Evolutionary conservation across 116 monocot species (phyloP).

Genomic region (Cymodocea nodosa): DNA sequence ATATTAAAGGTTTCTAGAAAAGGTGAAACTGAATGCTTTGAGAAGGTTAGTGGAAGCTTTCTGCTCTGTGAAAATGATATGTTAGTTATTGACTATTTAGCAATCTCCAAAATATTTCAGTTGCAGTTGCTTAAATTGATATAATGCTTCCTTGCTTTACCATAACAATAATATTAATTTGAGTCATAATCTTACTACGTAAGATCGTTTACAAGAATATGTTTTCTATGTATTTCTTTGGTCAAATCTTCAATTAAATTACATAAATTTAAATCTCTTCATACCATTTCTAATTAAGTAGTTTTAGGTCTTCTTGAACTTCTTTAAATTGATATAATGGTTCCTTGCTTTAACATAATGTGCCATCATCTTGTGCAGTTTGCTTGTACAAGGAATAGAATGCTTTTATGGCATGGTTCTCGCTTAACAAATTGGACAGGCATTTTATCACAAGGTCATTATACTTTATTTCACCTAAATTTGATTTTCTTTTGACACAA

Average conservation of each 20-base stretch:
- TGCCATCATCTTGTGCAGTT: slow-evolving; percentile 31
- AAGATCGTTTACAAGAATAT: no score
- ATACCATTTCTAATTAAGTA: no score
- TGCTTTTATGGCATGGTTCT: slow-evolving; percentile 99
- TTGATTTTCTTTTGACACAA: not conserved
- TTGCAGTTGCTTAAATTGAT: not conserved
- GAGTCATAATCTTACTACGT: no score
- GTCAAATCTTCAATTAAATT: no score
- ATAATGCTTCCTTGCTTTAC: no score
- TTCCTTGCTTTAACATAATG: not conserved
- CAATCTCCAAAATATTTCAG: not conserved
- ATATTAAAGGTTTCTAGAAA: slow-evolving; percentile 61
- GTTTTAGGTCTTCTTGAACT: no score
- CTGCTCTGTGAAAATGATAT: not conserved
- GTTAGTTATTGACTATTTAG: not conserved
- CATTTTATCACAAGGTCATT: slow-evolving; percentile 84
- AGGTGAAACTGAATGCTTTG: slow-evolving; percentile 57
- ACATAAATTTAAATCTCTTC: no score
- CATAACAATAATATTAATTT: no score
- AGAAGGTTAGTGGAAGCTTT: slow-evolving; percentile 31
- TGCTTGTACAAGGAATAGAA: slow-evolving; percentile 55
- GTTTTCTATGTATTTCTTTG: no score
- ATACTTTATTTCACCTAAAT: slow-evolving; percentile 1
- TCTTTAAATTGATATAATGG: no score
- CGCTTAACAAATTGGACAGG: slow-evolving; percentile 89